A percentile compares a stretch with the other conserved stretches of the same genome.
These are phyloP conservation scores for Urochloa ruziziensis DNA, from an alignment of 176 grass and related monocot genomes.

Conservation along the genomic window DNA sequence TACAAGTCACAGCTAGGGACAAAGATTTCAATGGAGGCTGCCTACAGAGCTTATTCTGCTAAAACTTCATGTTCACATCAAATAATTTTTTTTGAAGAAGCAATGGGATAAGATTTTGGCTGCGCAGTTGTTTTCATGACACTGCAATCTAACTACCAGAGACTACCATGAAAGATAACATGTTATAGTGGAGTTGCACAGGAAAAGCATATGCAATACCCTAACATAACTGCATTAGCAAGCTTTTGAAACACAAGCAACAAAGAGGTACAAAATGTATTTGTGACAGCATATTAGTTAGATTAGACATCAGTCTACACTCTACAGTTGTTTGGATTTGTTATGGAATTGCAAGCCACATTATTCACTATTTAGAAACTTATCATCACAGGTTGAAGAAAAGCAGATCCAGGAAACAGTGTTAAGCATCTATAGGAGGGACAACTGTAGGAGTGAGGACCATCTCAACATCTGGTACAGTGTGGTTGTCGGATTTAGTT, in stretches of 20 bases:
- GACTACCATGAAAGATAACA: not conserved
- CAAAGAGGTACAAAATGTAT: not conserved
- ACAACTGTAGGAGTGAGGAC: not conserved
- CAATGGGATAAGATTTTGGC: not conserved
- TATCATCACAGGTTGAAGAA: not conserved
- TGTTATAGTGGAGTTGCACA: not conserved
- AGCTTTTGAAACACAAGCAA: not conserved
- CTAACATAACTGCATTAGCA: not conserved
- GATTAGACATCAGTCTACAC: not conserved
- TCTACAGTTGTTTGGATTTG: not conserved
- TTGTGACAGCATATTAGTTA: not conserved
- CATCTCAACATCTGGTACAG: not conserved
- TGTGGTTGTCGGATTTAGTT: not conserved
- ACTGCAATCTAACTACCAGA: not conserved
- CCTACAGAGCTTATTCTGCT: not conserved
- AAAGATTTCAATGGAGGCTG: not conserved
- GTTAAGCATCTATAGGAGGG: not conserved
- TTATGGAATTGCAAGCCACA: not conserved
- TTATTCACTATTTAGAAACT: not conserved
- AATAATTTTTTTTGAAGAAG: slow-evolving; percentile 2
- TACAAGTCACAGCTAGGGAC: not conserved
- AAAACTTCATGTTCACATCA: slow-evolving; percentile 9
- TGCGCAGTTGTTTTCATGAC: not conserved
- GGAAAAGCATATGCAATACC: not conserved
- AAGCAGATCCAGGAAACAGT: slow-evolving; percentile 9